Conservation (phyloP, 306 rosid species). For the Vigna trinervia region DNA sequence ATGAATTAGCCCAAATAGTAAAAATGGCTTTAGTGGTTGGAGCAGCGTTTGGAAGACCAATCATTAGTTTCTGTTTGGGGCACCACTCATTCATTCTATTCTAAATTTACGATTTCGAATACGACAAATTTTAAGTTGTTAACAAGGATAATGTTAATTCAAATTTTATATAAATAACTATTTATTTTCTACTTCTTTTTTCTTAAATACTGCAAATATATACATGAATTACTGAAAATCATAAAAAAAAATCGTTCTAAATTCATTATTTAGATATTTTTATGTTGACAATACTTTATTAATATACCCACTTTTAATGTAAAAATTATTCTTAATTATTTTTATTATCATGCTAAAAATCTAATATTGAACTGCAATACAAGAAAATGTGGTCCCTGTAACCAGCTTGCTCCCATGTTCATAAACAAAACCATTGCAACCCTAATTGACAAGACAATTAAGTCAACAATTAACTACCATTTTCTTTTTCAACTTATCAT, state of each 20-base stretch:
- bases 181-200: not conserved
- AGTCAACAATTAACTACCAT: not conserved
- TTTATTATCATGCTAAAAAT: not conserved
- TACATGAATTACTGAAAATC: no score
- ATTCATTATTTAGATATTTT: no score
- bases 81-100: not conserved
- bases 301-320: no score
- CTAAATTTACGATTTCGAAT: not conserved
- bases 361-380: not conserved
- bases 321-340: not conserved
- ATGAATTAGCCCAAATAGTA: not conserved
- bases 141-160: not conserved
- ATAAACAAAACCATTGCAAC: not conserved
- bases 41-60: not conserved
- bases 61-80: not conserved
- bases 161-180: not conserved
- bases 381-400: conserved; percentile 1
- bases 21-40: not conserved
- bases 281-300: no score
- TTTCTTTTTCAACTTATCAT: no score
- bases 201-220: no score
- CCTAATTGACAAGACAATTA: not conserved
- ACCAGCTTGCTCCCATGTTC: not conserved
- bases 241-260: no score
- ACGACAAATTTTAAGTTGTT: not conserved